Conservation (phyloP, 345 rosid species). For the Camelina hispida region DNA sequence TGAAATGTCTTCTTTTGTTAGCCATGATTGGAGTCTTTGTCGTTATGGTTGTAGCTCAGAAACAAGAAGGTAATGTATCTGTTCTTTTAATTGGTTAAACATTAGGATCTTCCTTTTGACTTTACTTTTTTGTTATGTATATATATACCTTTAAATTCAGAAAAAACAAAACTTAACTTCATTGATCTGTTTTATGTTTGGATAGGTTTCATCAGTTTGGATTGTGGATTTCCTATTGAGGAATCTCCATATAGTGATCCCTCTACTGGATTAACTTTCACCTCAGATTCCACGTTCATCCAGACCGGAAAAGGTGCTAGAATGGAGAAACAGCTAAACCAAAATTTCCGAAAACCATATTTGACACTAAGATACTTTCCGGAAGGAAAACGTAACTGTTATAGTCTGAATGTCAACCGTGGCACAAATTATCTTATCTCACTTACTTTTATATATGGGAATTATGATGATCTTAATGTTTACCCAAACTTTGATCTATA, state of each 20-base stretch:
- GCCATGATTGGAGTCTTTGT: conserved; percentile 24
- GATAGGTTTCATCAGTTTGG: conserved; percentile 57
- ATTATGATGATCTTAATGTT: conserved; percentile 35
- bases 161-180: no score
- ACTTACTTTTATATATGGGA: conserved; percentile 42
- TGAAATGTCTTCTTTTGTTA: conserved; percentile 24
- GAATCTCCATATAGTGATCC: conserved; percentile 37
- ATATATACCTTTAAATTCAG: no score
- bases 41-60: conserved; percentile 24
- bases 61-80: conserved; percentile 35
- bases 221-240: conserved; percentile 46
- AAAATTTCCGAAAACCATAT: not conserved
- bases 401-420: conserved; percentile 27
- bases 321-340: conserved; percentile 7
- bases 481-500: conserved; percentile 41
- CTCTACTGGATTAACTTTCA: conserved; percentile 35
- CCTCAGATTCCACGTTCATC: conserved; percentile 38
- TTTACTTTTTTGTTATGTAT: not conserved
- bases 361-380: conserved; percentile 45
- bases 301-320: conserved; percentile 17
- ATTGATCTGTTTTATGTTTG: not conserved
- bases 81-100: not conserved
- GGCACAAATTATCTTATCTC: conserved; percentile 43
- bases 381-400: conserved; percentile 47
- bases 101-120: not conserved